Percentiles rank a stretch among this genome's conserved stretches.
phyloP scores from a whole-genome alignment of 257 asterid genomes.

The Orobanche coerulescens region DNA sequence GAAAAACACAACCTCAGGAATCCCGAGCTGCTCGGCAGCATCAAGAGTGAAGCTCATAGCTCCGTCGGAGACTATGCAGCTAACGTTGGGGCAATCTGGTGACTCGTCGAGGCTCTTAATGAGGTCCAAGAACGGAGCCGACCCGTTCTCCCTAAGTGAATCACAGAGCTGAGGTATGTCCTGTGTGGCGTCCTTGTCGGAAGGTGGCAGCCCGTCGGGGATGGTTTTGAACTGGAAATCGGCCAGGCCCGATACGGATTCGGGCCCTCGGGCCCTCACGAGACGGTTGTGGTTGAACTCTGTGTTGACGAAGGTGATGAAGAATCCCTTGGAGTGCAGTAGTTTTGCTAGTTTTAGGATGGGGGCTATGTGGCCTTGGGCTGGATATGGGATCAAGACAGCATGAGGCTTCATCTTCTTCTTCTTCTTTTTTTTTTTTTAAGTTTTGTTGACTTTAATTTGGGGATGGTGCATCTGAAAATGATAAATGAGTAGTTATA shows the following conservation, averaged over 20 bases:
- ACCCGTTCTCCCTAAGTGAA: conserved; percentile 28
- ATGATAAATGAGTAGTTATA: background rate
- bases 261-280: conserved; percentile 43
- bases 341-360: conserved; percentile 50
- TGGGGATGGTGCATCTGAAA: background rate
- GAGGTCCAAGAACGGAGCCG: conserved; percentile 42
- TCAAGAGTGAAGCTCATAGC: conserved; percentile 58
- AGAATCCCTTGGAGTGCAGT: conserved; percentile 46
- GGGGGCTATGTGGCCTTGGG: conserved; percentile 68
- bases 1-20: conserved; percentile 59
- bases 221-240: conserved; percentile 47
- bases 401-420: conserved; percentile 48
- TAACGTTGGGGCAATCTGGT: conserved; percentile 37
- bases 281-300: conserved; percentile 61
- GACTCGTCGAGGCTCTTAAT: conserved; percentile 35
- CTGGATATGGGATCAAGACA: conserved; percentile 53
- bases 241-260: conserved; percentile 37
- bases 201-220: conserved; percentile 60
- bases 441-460: background rate
- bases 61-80: conserved; percentile 61
- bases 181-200: conserved; percentile 54
- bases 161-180: conserved; percentile 50
- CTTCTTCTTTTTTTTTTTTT: background rate
- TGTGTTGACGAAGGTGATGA: conserved; percentile 64
- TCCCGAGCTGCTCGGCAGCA: conserved; percentile 45